Base-by-base conservation (phyloP, 495 filamentous ascomycete species). In the Tuber calosporum region DNA sequence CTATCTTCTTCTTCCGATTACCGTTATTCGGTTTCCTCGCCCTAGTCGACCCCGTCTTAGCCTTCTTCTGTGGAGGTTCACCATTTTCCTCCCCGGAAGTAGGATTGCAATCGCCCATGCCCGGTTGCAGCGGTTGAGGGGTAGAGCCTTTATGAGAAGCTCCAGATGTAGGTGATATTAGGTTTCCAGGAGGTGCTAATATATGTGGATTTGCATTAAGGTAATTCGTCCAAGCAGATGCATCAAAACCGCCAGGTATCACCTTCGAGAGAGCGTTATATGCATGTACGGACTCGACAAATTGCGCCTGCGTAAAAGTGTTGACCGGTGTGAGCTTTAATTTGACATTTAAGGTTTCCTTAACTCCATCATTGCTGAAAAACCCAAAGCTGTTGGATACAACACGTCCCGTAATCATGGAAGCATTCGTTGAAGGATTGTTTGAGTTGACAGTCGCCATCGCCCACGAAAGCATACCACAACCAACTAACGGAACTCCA, bases 261-360 rank as follows among this genome's bases (percentile, higher is more conserved):
- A 86, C 81, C 74, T 86, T 87, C 43, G 78, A 82, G 13, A 83
- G 70, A 48, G 82, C 82, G 72, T 80, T 82, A 45, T 84, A 84
- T 85, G 90, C 75, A 87, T 82, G 81, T 86, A 87, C 73, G 85
- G 86, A 82, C 71, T 87, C 87, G 53, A 89, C 82, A 80, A 89
- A 91, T 80, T 91, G 88, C 80, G 84, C 89, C 79, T 93, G 92
- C 69, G 89, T 84, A 70, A 89, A 88, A 43, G 88, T 93, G 17
- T 92, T 87, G 38, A 97, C 91, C 1, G 93, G 90, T 34, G 93
- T 90, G 43, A 99, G 85, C 77, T 92, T 92, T 69, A 99, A 83
- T 83, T 92, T 97, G 74, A 99, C 96, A 83, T 99, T 96, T 72
- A 99, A 83, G 2, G 93, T 97, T 82, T 99, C 95, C 79, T 90